A percentile compares a stretch with the other conserved stretches of the same genome.
phyloP scores from a whole-genome alignment of 768 basidiomycete genomes.

The Russula griseocarnosa region DNA sequence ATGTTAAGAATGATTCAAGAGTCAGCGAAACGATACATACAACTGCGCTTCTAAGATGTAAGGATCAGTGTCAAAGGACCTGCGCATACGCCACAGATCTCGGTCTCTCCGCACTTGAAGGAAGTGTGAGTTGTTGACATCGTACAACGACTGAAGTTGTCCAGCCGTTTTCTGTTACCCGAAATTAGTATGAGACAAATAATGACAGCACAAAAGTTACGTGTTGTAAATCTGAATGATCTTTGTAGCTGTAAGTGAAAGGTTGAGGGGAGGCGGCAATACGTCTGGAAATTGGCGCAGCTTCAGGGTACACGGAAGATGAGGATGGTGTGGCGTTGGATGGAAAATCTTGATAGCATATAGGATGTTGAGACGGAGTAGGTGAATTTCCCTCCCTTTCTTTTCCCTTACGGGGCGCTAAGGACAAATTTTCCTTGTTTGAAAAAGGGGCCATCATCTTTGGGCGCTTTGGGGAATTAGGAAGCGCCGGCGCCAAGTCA shows the following conservation, averaged over 20 bases:
- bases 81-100: conserved; percentile 18
- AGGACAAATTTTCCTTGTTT: conserved; percentile 18
- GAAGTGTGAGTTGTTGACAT: conserved; percentile 9
- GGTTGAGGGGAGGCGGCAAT: background rate
- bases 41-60: conserved; percentile 15
- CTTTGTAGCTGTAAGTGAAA: conserved; percentile 4
- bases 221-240: conserved; percentile 15
- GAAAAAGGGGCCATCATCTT: background rate
- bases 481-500: conserved; percentile 6
- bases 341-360: background rate
- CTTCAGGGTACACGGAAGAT: background rate
- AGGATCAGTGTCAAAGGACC: conserved; percentile 4
- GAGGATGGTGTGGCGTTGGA: background rate
- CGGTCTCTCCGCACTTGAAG: conserved; percentile 7
- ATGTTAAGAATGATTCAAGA: background rate
- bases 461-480: conserved; percentile 18
- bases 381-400: background rate
- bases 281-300: background rate
- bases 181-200: conserved; percentile 1
- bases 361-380: background rate
- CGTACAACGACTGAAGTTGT: conserved; percentile 14
- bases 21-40: conserved; percentile 1
- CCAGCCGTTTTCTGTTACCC: conserved; percentile 3
- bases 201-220: conserved; percentile 5
- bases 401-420: conserved; percentile 13